Evolutionary conservation across 78 protist genomes (phyloP).

Genomic region (Cavenderia fasciculata): DNA sequence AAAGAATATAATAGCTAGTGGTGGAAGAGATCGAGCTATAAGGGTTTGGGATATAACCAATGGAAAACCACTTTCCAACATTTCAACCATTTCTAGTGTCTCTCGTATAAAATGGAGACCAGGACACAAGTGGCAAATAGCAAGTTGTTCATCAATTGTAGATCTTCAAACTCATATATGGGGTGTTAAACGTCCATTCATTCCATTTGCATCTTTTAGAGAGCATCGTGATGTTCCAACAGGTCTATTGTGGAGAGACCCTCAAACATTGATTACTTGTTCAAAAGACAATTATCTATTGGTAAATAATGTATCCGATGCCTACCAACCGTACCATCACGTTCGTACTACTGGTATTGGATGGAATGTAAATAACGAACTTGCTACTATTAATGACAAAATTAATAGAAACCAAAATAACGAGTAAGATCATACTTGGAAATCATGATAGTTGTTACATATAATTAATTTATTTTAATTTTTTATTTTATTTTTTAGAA

Average conservation of each 20-base stretch:
- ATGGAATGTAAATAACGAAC: conserved; percentile 51
- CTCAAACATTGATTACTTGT: conserved; percentile 32
- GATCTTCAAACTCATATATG: conserved; percentile 81
- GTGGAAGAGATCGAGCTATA: conserved; percentile 80
- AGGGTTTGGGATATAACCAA: conserved; percentile 63
- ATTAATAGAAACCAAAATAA: conserved; percentile 52
- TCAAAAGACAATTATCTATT: conserved; percentile 62
- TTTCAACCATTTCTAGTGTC: conserved; percentile 79
- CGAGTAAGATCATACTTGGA: background rate
- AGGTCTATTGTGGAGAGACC: conserved; percentile 48
- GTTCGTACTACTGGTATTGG: conserved; percentile 67
- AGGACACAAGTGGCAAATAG: conserved; percentile 63
- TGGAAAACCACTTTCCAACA: conserved; percentile 1
- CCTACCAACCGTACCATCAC: conserved; percentile 70
- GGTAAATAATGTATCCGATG: conserved; percentile 23
- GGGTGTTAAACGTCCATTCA: conserved; percentile 75
- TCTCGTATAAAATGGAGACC: conserved; percentile 83
- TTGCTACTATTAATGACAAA: conserved; percentile 53
- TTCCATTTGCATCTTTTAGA: conserved; percentile 66
- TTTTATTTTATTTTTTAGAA: background rate
- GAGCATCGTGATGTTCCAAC: conserved; percentile 83
- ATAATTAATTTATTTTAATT: background rate
- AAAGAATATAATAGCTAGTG: conserved; percentile 62
- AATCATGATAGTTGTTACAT: background rate
- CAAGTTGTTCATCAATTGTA: conserved; percentile 79